Evolutionary conservation across 352 stramenopile species (phyloP), one percentile per base, ranked within the genome.

Genomic region (Blastocystis sp.): DNA sequence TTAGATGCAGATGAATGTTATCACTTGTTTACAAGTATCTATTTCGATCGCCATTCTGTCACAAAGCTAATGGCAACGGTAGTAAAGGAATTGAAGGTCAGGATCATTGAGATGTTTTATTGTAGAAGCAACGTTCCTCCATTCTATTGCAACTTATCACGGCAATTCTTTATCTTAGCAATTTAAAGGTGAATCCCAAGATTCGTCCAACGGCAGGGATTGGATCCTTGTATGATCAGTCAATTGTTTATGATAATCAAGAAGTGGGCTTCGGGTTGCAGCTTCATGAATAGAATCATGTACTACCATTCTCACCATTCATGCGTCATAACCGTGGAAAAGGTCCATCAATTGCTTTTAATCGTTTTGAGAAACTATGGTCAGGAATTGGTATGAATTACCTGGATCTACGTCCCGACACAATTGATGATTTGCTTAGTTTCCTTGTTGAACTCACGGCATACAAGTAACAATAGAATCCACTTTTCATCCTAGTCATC

Each of bases 21-120:
- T 54, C 42, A 44, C 13, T 40, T 81, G 42, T 81, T 81, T 37
- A 5, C 62, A n/a, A 27, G 48, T 19, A 30, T 81, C 22, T 60
- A 60, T 9, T 54, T 44, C 7, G 70, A 81, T 42, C 70, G 70
- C 24, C 44, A 64, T 13, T 44, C 22, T 22, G 42, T 81, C 27
- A 17, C 51, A 7, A n/a, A 44, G 24, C 6, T 81, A 9, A 4
- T 81, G 15, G 53, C 70, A 19, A 30, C 51, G 15, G 22, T 27
- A 24, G 42, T 81, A n/a, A 81, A 81, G 48, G 70, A 81, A 33
- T 35, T 81, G 44, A 81, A 81, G 44, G 70, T 81, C 19, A 6
- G 37, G 9, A 35, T 30, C 35, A 24, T 4, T 40, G 42, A 62
- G 3, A 6, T 24, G 19, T 17, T 37, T 51, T 15, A 62, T 17